Base-by-base conservation (phyloP, 2,329 filamentous ascomycete genomes). In the Pyrenochaeta sp. region DNA sequence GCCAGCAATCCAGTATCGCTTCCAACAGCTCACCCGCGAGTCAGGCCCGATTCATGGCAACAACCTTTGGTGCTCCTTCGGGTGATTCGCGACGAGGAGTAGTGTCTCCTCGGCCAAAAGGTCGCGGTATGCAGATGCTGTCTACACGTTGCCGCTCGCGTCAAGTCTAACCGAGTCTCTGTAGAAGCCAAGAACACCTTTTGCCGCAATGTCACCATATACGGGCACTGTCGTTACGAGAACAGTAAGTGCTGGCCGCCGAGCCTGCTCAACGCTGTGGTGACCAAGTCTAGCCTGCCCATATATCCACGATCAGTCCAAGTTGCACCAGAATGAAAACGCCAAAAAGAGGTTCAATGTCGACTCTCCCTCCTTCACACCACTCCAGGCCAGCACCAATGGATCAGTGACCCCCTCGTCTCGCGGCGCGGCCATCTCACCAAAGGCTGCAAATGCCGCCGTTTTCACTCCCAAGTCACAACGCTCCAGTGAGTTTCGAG, bases 301-400 rank as follows among this genome's bases (percentile, higher is more conserved):
- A 62, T 97, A 96, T 79, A 95, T 92, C 71, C 92, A 97, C 78
- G 91, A 95, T 64, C 85, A 87, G 54, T 83, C 86, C 64, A 92
- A 88, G 76, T 79, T 81, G 60, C 79, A 78, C 72, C 81, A 82
- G 68, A 68, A 77, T 69, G 85, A 87, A 51, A 78, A 74, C 54
- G 62, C 65, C 30, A 92, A 91, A 77, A 95, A 92, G 76, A 82
- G 89, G 23, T 83, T 99, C 63, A 99, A 96, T 75, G 95, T 97
- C 70, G 95, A 98, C 69, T 98, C 95, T 7, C 94, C 95, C 11
- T 91, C 94, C 42, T 99, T 99, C 75, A 97, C 92, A 0, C 94
- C 94, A 32, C 79, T 85, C 36, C 77, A 81, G 52, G 73, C 82
- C 11, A 78, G 77, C 53, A 76, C 78, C 23, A 80, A 81, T 66